Evolutionary conservation across 331 rosid species (phyloP).

Genomic region (Pyracantha coccinea): DNA sequence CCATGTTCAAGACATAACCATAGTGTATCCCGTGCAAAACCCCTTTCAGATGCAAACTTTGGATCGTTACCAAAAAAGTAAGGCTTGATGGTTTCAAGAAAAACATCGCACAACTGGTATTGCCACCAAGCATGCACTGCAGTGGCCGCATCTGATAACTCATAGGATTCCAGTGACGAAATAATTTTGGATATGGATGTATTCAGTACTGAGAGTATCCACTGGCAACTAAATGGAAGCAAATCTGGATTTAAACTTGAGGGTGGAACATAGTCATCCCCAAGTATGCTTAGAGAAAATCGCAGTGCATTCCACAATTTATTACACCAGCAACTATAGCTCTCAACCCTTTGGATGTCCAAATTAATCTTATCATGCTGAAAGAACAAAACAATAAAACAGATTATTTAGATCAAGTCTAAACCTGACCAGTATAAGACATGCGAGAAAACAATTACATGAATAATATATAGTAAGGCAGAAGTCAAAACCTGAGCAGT

Average conservation of each 20-base stretch:
- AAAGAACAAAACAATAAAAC: slow-evolving; percentile 10
- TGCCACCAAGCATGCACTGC: slow-evolving; percentile 91
- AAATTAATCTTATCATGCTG: slow-evolving; percentile 95
- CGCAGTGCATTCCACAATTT: slow-evolving; percentile 90
- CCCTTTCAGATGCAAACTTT: slow-evolving; percentile 46
- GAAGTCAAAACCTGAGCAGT: slow-evolving; percentile 71
- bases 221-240: slow-evolving; percentile 89
- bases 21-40: slow-evolving; percentile 61
- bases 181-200: slow-evolving; percentile 54
- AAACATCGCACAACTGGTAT: slow-evolving; percentile 91
- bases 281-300: slow-evolving; percentile 87
- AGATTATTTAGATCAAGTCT: not conserved
- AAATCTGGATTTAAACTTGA: slow-evolving; percentile 35
- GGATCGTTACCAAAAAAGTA: slow-evolving; percentile 63
- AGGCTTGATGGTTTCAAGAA: slow-evolving; percentile 85
- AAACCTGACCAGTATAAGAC: not conserved
- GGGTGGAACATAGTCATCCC: slow-evolving; percentile 69
- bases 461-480: not conserved
- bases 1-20: slow-evolving; percentile 95
- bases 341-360: slow-evolving; percentile 86
- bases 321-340: slow-evolving; percentile 94
- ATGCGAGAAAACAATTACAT: not conserved
- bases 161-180: slow-evolving; percentile 50
- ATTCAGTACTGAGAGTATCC: slow-evolving; percentile 76
- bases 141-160: slow-evolving; percentile 75